Evolutionary conservation across 306 rosid species (phyloP).

Genomic region (Lupinus albus): DNA sequence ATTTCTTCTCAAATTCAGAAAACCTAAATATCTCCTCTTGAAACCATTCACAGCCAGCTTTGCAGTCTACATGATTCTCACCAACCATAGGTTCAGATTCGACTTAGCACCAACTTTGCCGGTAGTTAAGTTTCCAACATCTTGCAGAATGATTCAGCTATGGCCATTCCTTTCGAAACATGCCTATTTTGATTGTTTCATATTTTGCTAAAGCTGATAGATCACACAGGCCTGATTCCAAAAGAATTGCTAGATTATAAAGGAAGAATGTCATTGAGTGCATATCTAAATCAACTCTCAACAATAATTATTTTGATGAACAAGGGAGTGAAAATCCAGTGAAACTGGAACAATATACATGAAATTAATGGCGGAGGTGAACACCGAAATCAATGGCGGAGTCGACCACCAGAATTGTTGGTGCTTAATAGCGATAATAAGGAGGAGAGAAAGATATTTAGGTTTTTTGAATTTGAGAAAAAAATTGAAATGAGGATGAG

Average conservation of each 20-base stretch:
- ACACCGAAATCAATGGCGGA: too few relatives aligned
- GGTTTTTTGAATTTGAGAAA: too few relatives aligned
- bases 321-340: slow-evolving; percentile 20
- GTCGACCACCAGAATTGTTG: too few relatives aligned
- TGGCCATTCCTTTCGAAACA: slow-evolving; percentile 34
- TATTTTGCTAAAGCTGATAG: slow-evolving; percentile 39
- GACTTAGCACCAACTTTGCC: slow-evolving; percentile 37
- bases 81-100: slow-evolving; percentile 39
- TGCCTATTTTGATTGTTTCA: slow-evolving; percentile 34
- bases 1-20: too few relatives aligned
- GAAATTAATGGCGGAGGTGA: too few relatives aligned
- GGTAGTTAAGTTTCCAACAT: slow-evolving; percentile 26
- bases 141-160: slow-evolving; percentile 39
- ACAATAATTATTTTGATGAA: slow-evolving; percentile 5
- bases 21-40: too few relatives aligned
- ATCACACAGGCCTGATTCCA: slow-evolving; percentile 41
- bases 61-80: slow-evolving; percentile 34
- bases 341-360: slow-evolving; percentile 12
- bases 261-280: slow-evolving; percentile 6
- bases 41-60: slow-evolving; percentile 36
- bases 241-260: background rate
- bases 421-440: too few relatives aligned
- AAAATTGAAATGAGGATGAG: too few relatives aligned
- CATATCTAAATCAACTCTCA: slow-evolving; percentile 14
- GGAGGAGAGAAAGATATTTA: too few relatives aligned